A percentile compares a stretch with the other conserved stretches of the same genome.
These are phyloP conservation scores for Euphorbia lathyris DNA, from an alignment of 345 rosid species.

Conservation along the genomic window DNA sequence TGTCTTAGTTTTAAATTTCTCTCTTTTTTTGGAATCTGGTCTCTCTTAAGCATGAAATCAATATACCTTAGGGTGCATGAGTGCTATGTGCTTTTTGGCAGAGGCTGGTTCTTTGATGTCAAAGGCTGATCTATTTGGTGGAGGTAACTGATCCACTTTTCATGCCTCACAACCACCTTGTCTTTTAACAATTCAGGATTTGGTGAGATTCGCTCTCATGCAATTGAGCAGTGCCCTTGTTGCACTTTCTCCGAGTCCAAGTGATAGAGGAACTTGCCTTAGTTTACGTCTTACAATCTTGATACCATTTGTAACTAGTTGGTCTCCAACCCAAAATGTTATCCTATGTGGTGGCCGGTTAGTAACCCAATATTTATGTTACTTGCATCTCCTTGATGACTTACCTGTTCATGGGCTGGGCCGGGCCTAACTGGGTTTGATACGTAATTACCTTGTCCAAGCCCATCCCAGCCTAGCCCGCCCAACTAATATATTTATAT, in stretches of 20 bases:
- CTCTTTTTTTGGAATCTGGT: neutral
- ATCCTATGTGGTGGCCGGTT: too few species aligned
- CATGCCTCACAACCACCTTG: neutral
- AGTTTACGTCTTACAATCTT: neutral
- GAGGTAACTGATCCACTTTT: neutral
- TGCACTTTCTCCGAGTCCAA: neutral
- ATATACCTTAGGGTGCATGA: too few species aligned
- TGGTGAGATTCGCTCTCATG: neutral
- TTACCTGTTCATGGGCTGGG: too few species aligned
- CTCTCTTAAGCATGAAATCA: neutral
- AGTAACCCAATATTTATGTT: too few species aligned
- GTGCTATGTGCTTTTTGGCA: neutral
- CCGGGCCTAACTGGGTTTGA: too few species aligned
- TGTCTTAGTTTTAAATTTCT: neutral
- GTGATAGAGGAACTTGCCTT: neutral
- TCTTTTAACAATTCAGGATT: neutral
- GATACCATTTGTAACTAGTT: neutral
- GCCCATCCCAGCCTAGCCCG: too few species aligned
- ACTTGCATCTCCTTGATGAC: too few species aligned
- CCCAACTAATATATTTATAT: too few species aligned
- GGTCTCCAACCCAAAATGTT: neutral
- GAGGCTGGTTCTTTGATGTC: neutral
- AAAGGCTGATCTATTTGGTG: neutral
- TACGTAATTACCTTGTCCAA: too few species aligned
- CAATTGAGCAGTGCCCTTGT: neutral